Conservation (phyloP, 2,329 filamentous ascomycete genomes). For the Cladosporium sp. region DNA sequence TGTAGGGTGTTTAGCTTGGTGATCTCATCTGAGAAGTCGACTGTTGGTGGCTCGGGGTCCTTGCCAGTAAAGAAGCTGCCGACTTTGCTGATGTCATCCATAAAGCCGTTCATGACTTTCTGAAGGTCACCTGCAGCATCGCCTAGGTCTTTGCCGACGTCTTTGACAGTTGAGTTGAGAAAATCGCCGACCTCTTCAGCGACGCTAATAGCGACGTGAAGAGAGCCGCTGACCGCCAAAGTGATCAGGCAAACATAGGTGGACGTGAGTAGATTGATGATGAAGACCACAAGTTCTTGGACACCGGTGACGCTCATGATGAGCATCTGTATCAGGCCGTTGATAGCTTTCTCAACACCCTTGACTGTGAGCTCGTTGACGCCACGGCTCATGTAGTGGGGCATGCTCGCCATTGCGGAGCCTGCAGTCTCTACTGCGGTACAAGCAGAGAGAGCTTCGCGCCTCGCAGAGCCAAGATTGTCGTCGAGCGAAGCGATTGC, state of each 20-base stretch:
- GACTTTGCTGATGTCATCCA: slow-evolving; percentile 44
- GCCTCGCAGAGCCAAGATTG: slow-evolving; percentile 70
- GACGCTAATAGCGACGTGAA: slow-evolving; percentile 63
- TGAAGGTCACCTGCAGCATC: slow-evolving; percentile 38
- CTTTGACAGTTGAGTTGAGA: slow-evolving; percentile 55
- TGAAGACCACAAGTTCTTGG: slow-evolving; percentile 82
- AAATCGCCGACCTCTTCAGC: slow-evolving; percentile 57
- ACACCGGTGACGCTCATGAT: slow-evolving; percentile 75
- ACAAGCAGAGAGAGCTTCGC: slow-evolving; percentile 81
- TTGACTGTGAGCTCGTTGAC: slow-evolving; percentile 80
- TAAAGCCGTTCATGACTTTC: slow-evolving; percentile 53
- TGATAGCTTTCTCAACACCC: slow-evolving; percentile 74
- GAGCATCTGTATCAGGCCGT: slow-evolving; percentile 73
- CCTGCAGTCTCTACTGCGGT: slow-evolving; percentile 88
- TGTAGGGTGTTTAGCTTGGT: slow-evolving; percentile 64
- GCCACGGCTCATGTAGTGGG: slow-evolving; percentile 83
- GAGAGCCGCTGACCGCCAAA: slow-evolving; percentile 71
- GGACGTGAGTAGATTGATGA: slow-evolving; percentile 84
- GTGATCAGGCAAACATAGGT: slow-evolving; percentile 89
- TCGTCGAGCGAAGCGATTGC: slow-evolving; percentile 67
- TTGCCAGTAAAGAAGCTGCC: slow-evolving; percentile 38
- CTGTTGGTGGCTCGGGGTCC: slow-evolving; percentile 41
- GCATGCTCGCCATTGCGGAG: slow-evolving; percentile 96
- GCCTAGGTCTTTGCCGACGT: slow-evolving; percentile 54
- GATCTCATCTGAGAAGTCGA: slow-evolving; percentile 64